Conservation (phyloP, 148 eudicot genomes). For the Bassia scoparia region DNA sequence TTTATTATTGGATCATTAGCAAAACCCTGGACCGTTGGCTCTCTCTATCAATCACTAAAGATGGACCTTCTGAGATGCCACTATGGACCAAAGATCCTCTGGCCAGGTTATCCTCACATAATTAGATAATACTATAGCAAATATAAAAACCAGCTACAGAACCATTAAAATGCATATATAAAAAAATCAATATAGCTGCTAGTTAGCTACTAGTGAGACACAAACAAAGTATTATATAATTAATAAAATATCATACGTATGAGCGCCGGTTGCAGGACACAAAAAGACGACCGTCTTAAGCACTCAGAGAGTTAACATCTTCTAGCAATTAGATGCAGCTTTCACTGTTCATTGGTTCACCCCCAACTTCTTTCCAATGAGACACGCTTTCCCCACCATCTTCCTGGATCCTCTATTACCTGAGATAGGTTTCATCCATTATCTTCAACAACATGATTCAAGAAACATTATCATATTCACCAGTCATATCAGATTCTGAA, state of each 20-base stretch:
- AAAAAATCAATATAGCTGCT: not conserved
- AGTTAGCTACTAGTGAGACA: not conserved
- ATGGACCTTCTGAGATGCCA: constrained; percentile 79
- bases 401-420: constrained; percentile 17
- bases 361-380: constrained; percentile 26
- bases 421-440: constrained; percentile 16
- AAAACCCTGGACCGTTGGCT: constrained; percentile 78
- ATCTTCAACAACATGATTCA: constrained; percentile 8
- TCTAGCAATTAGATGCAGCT: constrained; percentile 33
- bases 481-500: constrained; percentile 48
- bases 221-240: not conserved
- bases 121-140: constrained; percentile 13
- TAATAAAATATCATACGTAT: constrained; percentile 51
- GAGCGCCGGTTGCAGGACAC: constrained; percentile 82
- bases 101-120: constrained; percentile 88
- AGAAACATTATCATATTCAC: constrained; percentile 20
- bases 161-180: not conserved
- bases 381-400: constrained; percentile 22
- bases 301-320: constrained; percentile 40
- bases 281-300: constrained; percentile 70
- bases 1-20: constrained; percentile 62
- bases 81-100: constrained; percentile 57
- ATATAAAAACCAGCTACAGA: not conserved
- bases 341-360: constrained; percentile 29
- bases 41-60: constrained; percentile 82